Evolutionary conservation across 2,329 filamentous ascomycete species (phyloP).

Genomic region (Macrophomina tecta): DNA sequence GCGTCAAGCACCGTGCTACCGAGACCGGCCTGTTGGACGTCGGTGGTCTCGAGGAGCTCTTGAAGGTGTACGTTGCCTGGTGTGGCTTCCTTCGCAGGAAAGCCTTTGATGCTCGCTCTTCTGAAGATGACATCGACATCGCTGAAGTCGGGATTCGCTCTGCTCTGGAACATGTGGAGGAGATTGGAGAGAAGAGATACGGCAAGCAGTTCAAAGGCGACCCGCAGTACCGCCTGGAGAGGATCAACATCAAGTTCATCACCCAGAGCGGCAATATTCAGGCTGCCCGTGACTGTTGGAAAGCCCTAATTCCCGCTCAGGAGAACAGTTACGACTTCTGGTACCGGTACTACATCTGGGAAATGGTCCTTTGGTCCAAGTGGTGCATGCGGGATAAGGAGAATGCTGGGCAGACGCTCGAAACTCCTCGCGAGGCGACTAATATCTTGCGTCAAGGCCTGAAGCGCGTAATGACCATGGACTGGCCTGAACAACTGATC

Average conservation of each 20-base stretch:
- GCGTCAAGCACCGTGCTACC: constrained; percentile 91
- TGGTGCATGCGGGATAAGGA: constrained; percentile 59
- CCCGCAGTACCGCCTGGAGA: constrained; percentile 84
- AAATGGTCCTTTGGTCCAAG: constrained; percentile 74
- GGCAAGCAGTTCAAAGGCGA: constrained; percentile 83
- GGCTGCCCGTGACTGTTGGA: constrained; percentile 79
- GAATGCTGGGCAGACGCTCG: constrained; percentile 54
- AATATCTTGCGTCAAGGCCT: constrained; percentile 76
- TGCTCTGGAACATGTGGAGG: constrained; percentile 82
- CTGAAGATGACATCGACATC: constrained; percentile 79
- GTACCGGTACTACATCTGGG: constrained; percentile 90
- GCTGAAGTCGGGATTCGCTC: constrained; percentile 88
- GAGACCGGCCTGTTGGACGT: constrained; percentile 83
- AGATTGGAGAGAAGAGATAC: constrained; percentile 77
- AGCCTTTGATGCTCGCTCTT: constrained; percentile 75
- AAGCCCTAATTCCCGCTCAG: constrained; percentile 70
- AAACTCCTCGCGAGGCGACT: constrained; percentile 74
- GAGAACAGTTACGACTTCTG: constrained; percentile 90
- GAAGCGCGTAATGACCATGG: constrained; percentile 63
- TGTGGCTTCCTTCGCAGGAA: constrained; percentile 89
- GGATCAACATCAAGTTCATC: constrained; percentile 89
- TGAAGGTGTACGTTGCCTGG: constrained; percentile 93
- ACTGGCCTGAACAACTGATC: constrained; percentile 78
- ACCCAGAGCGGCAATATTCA: constrained; percentile 81
- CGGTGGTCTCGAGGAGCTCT: constrained; percentile 82